phyloP scores from a whole-genome alignment of 164 flowering plant species.

The Chloranthus sessilifolius region DNA sequence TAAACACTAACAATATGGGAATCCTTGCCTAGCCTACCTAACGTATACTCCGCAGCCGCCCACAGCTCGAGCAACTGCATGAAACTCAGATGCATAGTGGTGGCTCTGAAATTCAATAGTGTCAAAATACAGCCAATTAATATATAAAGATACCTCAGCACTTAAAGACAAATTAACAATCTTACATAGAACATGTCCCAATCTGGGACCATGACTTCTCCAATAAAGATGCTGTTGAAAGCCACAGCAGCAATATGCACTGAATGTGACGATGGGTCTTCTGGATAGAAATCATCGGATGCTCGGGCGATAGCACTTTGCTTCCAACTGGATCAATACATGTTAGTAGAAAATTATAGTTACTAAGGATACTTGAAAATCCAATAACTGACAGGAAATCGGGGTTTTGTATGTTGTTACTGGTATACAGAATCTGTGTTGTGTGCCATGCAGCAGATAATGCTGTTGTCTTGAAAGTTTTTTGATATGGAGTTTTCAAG shows the following conservation, averaged over 20 bases:
- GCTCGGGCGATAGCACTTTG: conserved; percentile 50
- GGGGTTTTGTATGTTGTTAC: conserved; percentile 25
- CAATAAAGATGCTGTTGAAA: conserved; percentile 64
- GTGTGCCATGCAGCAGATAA: conserved; percentile 71
- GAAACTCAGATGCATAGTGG: conserved; percentile 57
- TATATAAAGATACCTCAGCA: background rate
- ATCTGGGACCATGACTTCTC: conserved; percentile 66
- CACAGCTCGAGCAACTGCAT: conserved; percentile 65
- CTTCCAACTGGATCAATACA: conserved; percentile 32
- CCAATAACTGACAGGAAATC: background rate
- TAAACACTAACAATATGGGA: too few relatives aligned
- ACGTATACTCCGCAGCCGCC: conserved; percentile 66
- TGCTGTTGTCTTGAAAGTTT: conserved; percentile 56
- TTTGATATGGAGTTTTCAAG: conserved; percentile 49
- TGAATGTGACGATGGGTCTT: conserved; percentile 40
- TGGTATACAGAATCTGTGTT: conserved; percentile 50
- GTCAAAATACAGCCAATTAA: background rate
- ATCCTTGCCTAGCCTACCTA: conserved; percentile 51
- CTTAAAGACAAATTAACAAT: background rate
- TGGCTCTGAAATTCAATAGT: conserved; percentile 35
- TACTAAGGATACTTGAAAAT: background rate
- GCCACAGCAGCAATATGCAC: conserved; percentile 61
- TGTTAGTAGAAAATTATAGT: conserved; percentile 5
- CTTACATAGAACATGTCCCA: conserved; percentile 84
- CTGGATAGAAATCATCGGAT: conserved; percentile 64